Conservation (phyloP, 805 yeast genomes). For the Dipodascus albidus region DNA sequence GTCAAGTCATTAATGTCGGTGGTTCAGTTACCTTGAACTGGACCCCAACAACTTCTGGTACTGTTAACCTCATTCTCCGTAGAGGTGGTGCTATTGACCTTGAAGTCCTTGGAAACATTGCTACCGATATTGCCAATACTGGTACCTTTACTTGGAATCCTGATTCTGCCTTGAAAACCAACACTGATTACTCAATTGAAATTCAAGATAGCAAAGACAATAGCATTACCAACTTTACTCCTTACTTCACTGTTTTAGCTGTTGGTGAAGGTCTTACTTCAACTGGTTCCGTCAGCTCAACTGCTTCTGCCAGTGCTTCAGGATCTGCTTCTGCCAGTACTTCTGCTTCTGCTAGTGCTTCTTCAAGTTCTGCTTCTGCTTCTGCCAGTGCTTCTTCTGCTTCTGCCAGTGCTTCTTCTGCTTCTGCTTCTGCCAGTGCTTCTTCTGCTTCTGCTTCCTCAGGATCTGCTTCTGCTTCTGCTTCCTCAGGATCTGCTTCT, state of each 20-base stretch:
- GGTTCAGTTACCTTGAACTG: slow-evolving; percentile 19
- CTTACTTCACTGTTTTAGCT: slow-evolving; percentile 18
- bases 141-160: slow-evolving; percentile 22
- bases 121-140: slow-evolving; percentile 18
- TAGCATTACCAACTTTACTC: slow-evolving; percentile 15
- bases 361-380: slow-evolving; percentile 4
- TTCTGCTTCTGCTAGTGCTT: slow-evolving; percentile 7
- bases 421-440: slow-evolving; percentile 3
- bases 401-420: slow-evolving; percentile 1
- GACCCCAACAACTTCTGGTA: slow-evolving; percentile 17
- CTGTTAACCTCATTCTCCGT: slow-evolving; percentile 19
- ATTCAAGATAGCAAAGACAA: slow-evolving; percentile 15
- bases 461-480: neutral
- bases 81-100: slow-evolving; percentile 20
- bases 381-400: slow-evolving; percentile 3
- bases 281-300: slow-evolving; percentile 3
- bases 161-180: slow-evolving; percentile 12
- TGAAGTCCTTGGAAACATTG: slow-evolving; percentile 17
- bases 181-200: slow-evolving; percentile 18
- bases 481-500: too few species aligned
- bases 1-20: slow-evolving; percentile 21
- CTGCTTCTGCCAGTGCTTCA: slow-evolving; percentile 5
- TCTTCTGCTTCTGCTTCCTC: neutral
- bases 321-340: slow-evolving; percentile 8
- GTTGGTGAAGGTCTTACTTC: slow-evolving; percentile 10